Evolutionary conservation across 371 early-diverging fungal species (phyloP).

Genomic region (Mortierella sp.): DNA sequence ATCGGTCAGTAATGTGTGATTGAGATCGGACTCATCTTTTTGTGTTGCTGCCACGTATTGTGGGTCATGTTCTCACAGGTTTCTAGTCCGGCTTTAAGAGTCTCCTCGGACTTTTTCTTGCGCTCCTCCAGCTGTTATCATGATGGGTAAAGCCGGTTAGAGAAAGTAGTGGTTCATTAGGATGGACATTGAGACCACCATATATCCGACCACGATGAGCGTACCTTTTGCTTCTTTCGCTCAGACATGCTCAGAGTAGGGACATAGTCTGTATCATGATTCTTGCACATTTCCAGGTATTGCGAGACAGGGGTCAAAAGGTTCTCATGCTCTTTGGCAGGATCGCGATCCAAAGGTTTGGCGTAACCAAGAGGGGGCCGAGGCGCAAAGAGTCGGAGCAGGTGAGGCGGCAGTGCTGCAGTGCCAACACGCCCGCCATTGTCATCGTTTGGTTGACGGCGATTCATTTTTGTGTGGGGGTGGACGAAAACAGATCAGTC

Average conservation of each 20-base stretch:
- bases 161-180: neutral
- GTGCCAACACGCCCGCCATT: constrained; percentile 43
- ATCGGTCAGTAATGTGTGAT: neutral
- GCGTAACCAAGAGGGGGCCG: constrained; percentile 84
- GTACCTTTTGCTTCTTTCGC: constrained; percentile 75
- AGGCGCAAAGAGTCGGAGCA: constrained; percentile 91
- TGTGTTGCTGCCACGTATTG: neutral
- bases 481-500: too few species aligned
- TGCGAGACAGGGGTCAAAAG: constrained; percentile 74
- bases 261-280: constrained; percentile 80
- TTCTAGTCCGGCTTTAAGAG: constrained; percentile 64
- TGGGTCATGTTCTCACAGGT: constrained; percentile 57
- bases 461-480: constrained; percentile 41
- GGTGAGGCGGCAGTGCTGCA: constrained; percentile 78
- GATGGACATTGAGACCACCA: too few species aligned
- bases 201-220: neutral
- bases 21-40: neutral
- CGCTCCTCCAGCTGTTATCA: constrained; percentile 61
- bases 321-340: constrained; percentile 71
- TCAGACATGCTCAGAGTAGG: constrained; percentile 80
- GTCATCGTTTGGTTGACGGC: constrained; percentile 41
- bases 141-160: neutral
- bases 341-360: constrained; percentile 82
- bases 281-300: constrained; percentile 67
- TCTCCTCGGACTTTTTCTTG: constrained; percentile 67